phyloP scores from a whole-genome alignment of 2,329 filamentous ascomycete species.

The Colletotrichum tofieldiae region DNA sequence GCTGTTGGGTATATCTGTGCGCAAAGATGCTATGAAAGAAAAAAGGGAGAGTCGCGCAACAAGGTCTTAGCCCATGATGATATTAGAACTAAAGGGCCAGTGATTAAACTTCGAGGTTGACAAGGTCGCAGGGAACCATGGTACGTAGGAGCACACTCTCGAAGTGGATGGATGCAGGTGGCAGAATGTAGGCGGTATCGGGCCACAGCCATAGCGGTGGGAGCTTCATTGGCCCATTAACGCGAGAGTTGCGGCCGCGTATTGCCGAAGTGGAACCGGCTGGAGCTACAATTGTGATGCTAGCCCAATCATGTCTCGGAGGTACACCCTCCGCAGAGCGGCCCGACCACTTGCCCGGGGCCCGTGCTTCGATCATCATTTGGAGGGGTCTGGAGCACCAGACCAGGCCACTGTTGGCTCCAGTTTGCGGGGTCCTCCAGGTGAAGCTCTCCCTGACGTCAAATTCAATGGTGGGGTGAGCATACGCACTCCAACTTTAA shows the following conservation, averaged over 20 bases:
- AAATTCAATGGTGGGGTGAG: conserved; percentile 41
- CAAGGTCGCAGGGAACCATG: conserved; percentile 10
- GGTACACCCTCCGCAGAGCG: conserved; percentile 10
- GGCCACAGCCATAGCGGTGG: background rate
- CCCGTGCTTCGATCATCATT: conserved; percentile 32
- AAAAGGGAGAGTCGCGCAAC: conserved; percentile 6
- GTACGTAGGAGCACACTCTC: background rate
- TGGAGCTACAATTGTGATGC: background rate
- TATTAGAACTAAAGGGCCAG: background rate
- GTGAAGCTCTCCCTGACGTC: conserved; percentile 42
- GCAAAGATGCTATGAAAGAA: conserved; percentile 26
- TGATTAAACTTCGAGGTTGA: conserved; percentile 1
- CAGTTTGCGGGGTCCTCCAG: conserved; percentile 37
- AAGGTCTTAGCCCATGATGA: conserved; percentile 19
- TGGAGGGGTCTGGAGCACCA: conserved; percentile 14
- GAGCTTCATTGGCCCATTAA: conserved; percentile 30
- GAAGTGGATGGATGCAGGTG: conserved; percentile 12
- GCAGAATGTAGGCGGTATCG: conserved; percentile 32
- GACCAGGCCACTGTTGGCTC: background rate
- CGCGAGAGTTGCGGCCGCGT: conserved; percentile 6
- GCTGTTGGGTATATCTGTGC: conserved; percentile 30
- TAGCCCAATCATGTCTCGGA: conserved; percentile 1
- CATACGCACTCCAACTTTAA: conserved; percentile 21
- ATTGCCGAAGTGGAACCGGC: conserved; percentile 22
- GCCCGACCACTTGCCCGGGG: conserved; percentile 40